Base-by-base conservation (phyloP, 116 monocot species). In the Cymodocea nodosa region DNA sequence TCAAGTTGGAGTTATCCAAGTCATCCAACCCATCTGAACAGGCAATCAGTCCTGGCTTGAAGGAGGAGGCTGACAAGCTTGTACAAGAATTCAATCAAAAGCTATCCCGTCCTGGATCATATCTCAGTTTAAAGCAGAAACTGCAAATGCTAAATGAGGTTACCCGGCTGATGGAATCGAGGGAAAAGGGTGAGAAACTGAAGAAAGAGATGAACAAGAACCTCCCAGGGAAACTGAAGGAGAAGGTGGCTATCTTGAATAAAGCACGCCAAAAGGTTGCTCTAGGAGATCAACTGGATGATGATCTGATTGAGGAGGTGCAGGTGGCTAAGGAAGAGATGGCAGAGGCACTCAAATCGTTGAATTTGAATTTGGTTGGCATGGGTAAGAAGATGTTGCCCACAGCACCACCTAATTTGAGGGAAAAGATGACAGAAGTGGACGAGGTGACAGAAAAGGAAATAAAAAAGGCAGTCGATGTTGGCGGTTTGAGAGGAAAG, bases 121-220 rank as follows among this genome's bases (percentile, higher is more conserved):
- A 70, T 62, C 60, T 77, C 36, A 62, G 58, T 10, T 64, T 89
- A 54, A 85, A 85, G 58, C 85, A 83, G 64, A 89, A 85, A 67
- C 76, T 85, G 55, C 56, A 83, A 23, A 78, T 68, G 63, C 39
- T 82, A 34, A 73, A 78, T 52, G 82, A 83, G 56, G 76, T 76
- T 19, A 74, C 53, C 74, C 71, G 50, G 65, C 25, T 85, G 3
- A 65, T 59, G n/a, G 80, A 83, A 40, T 52, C 30, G 15, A 77
- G 14, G 54, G 61, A 49, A 11, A 89, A 89, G 50, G 69, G 70
- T 12, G 83, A 85, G 74, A 80, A 24, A 51, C 66, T 89, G 70
- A 80, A 82, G 79, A 78, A 71, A 74, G 83, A 78, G 80, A 74
- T 89, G 50, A 89, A 89, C 67, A 76, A 80, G 70, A 83, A 78